Percentiles rank a stretch among this genome's conserved stretches.
phyloP scores from a whole-genome alignment of 495 filamentous ascomycete genomes.

The Lineolata rhizophorae region DNA sequence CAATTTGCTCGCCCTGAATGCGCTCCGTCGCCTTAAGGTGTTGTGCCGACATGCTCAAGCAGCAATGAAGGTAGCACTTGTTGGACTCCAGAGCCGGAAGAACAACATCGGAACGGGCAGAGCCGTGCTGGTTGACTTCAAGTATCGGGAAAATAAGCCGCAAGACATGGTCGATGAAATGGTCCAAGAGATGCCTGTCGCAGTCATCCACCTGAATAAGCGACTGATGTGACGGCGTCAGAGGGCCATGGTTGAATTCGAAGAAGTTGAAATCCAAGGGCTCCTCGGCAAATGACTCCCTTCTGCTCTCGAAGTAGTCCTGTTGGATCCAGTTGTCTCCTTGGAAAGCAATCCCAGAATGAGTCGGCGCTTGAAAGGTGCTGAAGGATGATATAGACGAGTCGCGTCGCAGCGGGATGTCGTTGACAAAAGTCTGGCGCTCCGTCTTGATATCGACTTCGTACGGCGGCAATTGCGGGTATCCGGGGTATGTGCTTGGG shows the following conservation, averaged over 20 bases:
- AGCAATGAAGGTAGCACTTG: slow-evolving; percentile 87
- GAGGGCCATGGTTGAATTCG: slow-evolving; percentile 41
- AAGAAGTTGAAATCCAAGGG: slow-evolving; percentile 51
- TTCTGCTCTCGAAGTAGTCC: slow-evolving; percentile 39
- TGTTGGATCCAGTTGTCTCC: slow-evolving; percentile 53
- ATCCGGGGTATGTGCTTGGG: too few species aligned
- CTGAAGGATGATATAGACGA: slow-evolving; percentile 75
- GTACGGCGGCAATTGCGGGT: slow-evolving; percentile 29
- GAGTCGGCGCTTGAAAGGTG: slow-evolving; percentile 42
- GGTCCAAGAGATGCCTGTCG: slow-evolving; percentile 69
- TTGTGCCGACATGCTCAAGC: slow-evolving; percentile 84
- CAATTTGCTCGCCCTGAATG: slow-evolving; percentile 50
- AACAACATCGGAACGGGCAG: slow-evolving; percentile 54
- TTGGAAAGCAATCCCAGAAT: slow-evolving; percentile 39
- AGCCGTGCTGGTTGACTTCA: slow-evolving; percentile 68
- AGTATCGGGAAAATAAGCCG: slow-evolving; percentile 79
- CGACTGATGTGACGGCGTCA: slow-evolving; percentile 32
- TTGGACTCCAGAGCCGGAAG: slow-evolving; percentile 72
- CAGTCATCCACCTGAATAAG: slow-evolving; percentile 74
- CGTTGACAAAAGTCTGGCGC: slow-evolving; percentile 82
- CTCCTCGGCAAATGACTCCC: slow-evolving; percentile 41
- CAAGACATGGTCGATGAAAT: slow-evolving; percentile 77
- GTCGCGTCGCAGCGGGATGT: slow-evolving; percentile 62
- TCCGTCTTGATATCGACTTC: slow-evolving; percentile 94
- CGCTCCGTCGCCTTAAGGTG: slow-evolving; percentile 67